phyloP scores from a whole-genome alignment of 1,139 yeast genomes.

The Sugiyamaella neomexicana region DNA sequence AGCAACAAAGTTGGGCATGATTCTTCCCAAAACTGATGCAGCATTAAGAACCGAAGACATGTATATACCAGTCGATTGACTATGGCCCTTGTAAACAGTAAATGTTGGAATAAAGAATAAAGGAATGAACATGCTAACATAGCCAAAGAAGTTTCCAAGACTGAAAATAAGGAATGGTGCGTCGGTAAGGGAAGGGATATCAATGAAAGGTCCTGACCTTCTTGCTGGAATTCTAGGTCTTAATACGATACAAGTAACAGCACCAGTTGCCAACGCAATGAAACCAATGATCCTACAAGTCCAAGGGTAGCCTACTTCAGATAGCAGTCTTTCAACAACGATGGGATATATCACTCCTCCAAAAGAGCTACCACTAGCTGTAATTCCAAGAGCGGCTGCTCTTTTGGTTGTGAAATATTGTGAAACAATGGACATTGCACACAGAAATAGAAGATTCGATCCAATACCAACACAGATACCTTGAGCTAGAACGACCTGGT shows the following conservation, averaged over 20 bases:
- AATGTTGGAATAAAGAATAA: slow-evolving; percentile 38
- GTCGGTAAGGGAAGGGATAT: slow-evolving; percentile 35
- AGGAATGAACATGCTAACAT: slow-evolving; percentile 38
- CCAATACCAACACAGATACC: slow-evolving; percentile 58
- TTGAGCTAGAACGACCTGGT: slow-evolving; percentile 59
- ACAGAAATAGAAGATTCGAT: slow-evolving; percentile 42
- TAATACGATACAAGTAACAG: slow-evolving; percentile 24
- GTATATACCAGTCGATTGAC: slow-evolving; percentile 28
- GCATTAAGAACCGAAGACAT: slow-evolving; percentile 53
- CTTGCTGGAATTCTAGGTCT: slow-evolving; percentile 35
- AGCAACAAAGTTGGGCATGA: slow-evolving; percentile 49
- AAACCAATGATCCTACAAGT: slow-evolving; percentile 38
- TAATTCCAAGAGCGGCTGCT: slow-evolving; percentile 56
- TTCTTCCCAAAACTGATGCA: slow-evolving; percentile 49
- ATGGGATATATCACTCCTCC: slow-evolving; percentile 41
- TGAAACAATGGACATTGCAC: slow-evolving; percentile 32
- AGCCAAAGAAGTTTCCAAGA: slow-evolving; percentile 35
- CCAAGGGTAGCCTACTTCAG: slow-evolving; percentile 39
- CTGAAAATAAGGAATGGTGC: slow-evolving; percentile 33
- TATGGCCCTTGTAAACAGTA: slow-evolving; percentile 31
- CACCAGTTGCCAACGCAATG: slow-evolving; percentile 28
- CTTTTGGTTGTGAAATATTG: slow-evolving; percentile 57
- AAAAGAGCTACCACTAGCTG: slow-evolving; percentile 58
- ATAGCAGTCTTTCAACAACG: slow-evolving; percentile 33
- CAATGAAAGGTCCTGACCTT: slow-evolving; percentile 31